Percentiles rank a stretch among this genome's conserved stretches.
Conservation (phyloP, 495 filamentous ascomycete species). For the Cenococcum geophilum region DNA sequence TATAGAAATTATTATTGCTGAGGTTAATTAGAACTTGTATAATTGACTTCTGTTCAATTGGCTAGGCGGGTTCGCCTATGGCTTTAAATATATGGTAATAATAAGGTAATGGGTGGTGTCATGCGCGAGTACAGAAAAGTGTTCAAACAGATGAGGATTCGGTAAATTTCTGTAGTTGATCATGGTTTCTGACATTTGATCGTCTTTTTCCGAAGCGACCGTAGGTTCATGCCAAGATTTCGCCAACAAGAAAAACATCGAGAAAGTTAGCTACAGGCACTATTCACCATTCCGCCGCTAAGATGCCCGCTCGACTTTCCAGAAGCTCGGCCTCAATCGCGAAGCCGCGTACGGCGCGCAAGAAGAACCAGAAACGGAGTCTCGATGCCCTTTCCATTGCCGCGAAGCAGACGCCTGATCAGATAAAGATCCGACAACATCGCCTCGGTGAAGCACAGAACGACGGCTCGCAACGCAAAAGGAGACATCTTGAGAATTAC, state of each 20-base stretch:
- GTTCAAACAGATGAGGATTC: too few relatives aligned
- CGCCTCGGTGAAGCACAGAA: slow-evolving; percentile 54
- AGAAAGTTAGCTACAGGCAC: not conserved
- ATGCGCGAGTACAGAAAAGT: too few relatives aligned
- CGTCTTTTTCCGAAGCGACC: too few relatives aligned
- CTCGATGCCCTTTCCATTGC: slow-evolving; percentile 85
- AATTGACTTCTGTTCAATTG: too few relatives aligned
- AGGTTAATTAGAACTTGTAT: too few relatives aligned
- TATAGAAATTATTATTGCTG: too few relatives aligned
- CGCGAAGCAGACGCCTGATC: slow-evolving; percentile 51
- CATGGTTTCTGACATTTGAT: too few relatives aligned
- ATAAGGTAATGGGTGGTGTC: too few relatives aligned
- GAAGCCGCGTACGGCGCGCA: slow-evolving; percentile 22
- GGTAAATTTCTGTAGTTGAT: too few relatives aligned
- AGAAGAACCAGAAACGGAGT: slow-evolving; percentile 47
- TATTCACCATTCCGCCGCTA: not conserved
- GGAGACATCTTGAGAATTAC: slow-evolving; percentile 36
- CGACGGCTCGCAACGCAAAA: slow-evolving; percentile 44
- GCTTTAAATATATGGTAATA: too few relatives aligned
- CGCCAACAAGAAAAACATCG: slow-evolving; percentile 12
- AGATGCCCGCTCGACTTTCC: slow-evolving; percentile 31
- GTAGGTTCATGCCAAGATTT: slow-evolving; percentile 29
- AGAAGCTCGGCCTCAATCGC: slow-evolving; percentile 19
- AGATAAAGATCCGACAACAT: slow-evolving; percentile 47
- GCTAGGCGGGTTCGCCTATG: too few relatives aligned